A percentile compares a stretch with the other conserved stretches of the same genome.
These are phyloP conservation scores for Cystobasidiaceae sp. DNA, from an alignment of 1,284 basidiomycete species.

Conservation along the genomic window DNA sequence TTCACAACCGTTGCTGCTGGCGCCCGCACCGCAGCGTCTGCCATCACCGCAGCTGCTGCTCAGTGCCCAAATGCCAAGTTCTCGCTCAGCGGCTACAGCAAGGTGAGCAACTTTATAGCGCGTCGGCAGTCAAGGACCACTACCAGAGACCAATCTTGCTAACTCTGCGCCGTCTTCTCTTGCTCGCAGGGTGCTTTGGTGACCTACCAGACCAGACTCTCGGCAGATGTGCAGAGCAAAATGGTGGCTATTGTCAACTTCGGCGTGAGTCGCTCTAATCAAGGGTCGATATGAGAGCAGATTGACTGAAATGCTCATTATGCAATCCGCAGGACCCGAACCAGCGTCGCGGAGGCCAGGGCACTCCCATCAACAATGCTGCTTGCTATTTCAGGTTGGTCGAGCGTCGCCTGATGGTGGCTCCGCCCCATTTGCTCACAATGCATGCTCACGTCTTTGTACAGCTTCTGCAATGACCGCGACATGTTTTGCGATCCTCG, in stretches of 20 bases:
- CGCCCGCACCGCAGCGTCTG: not conserved
- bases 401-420: not conserved
- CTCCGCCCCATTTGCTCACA: not conserved
- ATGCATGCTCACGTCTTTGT: not conserved
- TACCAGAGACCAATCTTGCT: not conserved
- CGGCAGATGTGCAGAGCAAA: not conserved
- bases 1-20: slow-evolving; percentile 7
- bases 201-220: not conserved
- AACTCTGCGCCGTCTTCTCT: not conserved
- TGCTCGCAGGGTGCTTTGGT: slow-evolving; percentile 16
- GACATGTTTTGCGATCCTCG: slow-evolving; percentile 11
- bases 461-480: slow-evolving; percentile 11
- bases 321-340: slow-evolving; percentile 9
- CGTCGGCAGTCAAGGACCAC: not conserved
- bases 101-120: not conserved
- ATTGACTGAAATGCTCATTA: not conserved
- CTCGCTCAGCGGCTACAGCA: slow-evolving; percentile 13
- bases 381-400: slow-evolving; percentile 2
- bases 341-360: not conserved
- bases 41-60: slow-evolving; percentile 3
- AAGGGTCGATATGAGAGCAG: not conserved
- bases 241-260: slow-evolving; percentile 6
- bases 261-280: slow-evolving; percentile 6
- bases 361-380: not conserved
- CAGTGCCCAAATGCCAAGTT: slow-evolving; percentile 21